These are phyloP conservation scores for Candida pseudoviswanathii DNA, from an alignment of 1,139 yeast genomes.

Conservation along the genomic window DNA sequence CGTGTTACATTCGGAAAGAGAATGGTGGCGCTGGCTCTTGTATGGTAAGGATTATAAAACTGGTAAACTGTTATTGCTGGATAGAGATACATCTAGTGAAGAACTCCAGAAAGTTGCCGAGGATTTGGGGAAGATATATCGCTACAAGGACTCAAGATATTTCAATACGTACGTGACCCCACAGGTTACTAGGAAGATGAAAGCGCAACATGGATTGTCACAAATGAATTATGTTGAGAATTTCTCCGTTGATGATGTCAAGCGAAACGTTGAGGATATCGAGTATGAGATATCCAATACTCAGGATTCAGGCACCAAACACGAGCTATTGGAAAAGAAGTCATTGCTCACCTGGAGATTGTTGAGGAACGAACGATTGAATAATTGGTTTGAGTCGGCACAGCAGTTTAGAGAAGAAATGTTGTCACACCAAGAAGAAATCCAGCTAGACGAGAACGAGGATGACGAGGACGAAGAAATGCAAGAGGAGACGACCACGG, in stretches of 20 bases:
- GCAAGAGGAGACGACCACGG: slow-evolving; percentile 1
- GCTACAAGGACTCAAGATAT: slow-evolving; percentile 37
- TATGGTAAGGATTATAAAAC: slow-evolving; percentile 40
- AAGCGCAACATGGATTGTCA: slow-evolving; percentile 33
- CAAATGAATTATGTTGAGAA: slow-evolving; percentile 16
- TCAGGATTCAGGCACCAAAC: slow-evolving; percentile 10
- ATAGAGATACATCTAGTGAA: slow-evolving; percentile 22
- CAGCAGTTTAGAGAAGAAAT: slow-evolving; percentile 10
- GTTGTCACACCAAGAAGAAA: slow-evolving; percentile 8
- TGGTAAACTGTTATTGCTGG: slow-evolving; percentile 31
- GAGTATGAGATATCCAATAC: slow-evolving; percentile 15
- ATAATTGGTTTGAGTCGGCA: slow-evolving; percentile 24
- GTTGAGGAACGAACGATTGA: slow-evolving; percentile 24
- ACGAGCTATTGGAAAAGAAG: slow-evolving; percentile 24
- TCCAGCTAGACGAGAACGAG: slow-evolving; percentile 13
- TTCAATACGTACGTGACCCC: slow-evolving; percentile 49
- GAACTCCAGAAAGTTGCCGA: slow-evolving; percentile 25
- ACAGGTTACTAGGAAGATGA: slow-evolving; percentile 46
- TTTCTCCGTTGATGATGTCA: slow-evolving; percentile 11
- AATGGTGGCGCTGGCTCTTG: slow-evolving; percentile 49
- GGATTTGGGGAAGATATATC: slow-evolving; percentile 21
- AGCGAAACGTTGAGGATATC: slow-evolving; percentile 11
- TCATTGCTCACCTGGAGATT: slow-evolving; percentile 36
- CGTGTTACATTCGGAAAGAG: slow-evolving; percentile 29
- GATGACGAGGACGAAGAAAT: slow-evolving; percentile 11